Base-by-base conservation (phyloP, 2,329 filamentous ascomycete species). In the Cladosporium sp. region DNA sequence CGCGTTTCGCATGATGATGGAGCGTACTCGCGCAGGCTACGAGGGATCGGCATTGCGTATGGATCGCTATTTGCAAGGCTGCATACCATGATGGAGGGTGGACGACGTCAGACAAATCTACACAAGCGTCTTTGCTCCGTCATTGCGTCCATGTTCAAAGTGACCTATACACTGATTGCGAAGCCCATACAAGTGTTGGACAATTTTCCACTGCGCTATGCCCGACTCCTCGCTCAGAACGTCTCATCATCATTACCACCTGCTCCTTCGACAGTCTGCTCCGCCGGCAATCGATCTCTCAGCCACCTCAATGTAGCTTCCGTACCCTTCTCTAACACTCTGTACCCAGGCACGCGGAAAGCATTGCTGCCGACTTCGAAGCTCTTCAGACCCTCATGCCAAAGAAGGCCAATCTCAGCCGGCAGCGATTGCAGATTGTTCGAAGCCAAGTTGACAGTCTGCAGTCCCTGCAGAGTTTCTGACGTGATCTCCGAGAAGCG, bases 361-460 rank as follows among this genome's bases (percentile, higher is more conserved):
- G 86, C 82, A 71, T 97, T 97, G 0, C 92, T 92, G 28, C 84
- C 84, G 3, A 96, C 88, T 50, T 96, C 88, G 9, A 97, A 77
- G 56, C 80, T 83, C 73, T 80, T 88, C 77, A 75, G 84, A 63
- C 66, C 85, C 76, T 78, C 79, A 1, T 86, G 87, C 22, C 87
- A 86, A 0, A 96, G 78, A 12, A 96, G 77, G 0, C 93, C 93
- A 11, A 97, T 81, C 7, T 87, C 85, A 0, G 92, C 88, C 61
- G 94, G 90, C 14, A 97, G 77, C 49, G 85, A 84, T n/a, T 84
- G 83, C 62, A 97, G 90, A 52, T 93, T 88, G 69, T 97, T 97
- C 73, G 91, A 92, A 64, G 85, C 85, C 8, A 91, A 84, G 70
- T 96, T 90, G 2, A 95, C 84, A 5, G 88, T 82, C 63, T 85